Evolutionary conservation across 2,329 filamentous ascomycete species (phyloP), one percentile per base, ranked within the genome.

Genomic region (Geosmithia flava): DNA sequence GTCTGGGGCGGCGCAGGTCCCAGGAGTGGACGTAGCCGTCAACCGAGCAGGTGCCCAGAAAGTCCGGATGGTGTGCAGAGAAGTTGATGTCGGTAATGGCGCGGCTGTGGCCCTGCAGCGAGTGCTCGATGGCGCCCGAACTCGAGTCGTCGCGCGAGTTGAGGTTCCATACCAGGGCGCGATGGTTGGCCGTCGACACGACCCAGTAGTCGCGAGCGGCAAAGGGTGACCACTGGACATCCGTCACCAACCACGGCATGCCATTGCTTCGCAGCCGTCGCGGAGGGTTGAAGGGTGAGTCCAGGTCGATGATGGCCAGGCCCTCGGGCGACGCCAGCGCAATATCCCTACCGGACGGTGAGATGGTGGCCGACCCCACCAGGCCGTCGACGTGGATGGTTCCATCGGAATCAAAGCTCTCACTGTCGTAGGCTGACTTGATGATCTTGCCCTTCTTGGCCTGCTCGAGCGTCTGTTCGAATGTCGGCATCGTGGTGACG

Each of bases 51-150:
- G 91, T 95, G 10, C 89, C 87, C 16, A 96, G 76, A 42, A 90
- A 72, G 59, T 96, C 90, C 0, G 89, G 87, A 59, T 96, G 86
- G 56, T 95, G 87, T 5, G 90, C 89, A 0, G 88, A 95, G 64
- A 95, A 96, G 63, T 96, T 96, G 63, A 96, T 89, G 61, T 96
- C 90, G 7, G 90, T 96, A 55, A 96, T 96, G 52, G 90, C 89
- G 54, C 91, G 78, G 44, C 80, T 87, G 63, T 71, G 90, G 2
- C 83, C 88, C 58, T 94, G 85, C 15, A 96, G 74, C 13, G 88
- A 90, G 63, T 91, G 85, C 62, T 96, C 87, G 53, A 96, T 89
- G 41, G 81, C 78, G 2, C 79, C 79, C 7, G 75, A 73, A 23
- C 70, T 68, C 0, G 85, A 86, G 56, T 91, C 86, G 55, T 87